Evolutionary conservation across 306 rosid genomes (phyloP), one percentile per base, ranked within the genome.

Genomic region (Trichosanthes cucumerina): DNA sequence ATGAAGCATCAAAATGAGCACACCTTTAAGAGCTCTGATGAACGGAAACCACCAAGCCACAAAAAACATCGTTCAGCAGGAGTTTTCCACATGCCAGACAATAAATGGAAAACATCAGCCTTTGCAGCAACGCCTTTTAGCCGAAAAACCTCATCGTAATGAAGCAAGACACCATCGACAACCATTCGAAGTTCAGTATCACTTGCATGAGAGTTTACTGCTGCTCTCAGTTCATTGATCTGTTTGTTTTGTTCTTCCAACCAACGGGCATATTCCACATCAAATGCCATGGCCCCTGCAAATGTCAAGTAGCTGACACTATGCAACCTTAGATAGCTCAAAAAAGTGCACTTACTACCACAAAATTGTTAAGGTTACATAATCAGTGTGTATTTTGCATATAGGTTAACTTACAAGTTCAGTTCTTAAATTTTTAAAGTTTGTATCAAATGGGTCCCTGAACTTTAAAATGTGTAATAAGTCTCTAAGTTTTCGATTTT

Each of bases 21-120:
- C 82, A 90, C 96, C 92, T 90, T 90, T 82, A 90, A 85, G 70
- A 90, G 83, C 77, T 90, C 96, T 21, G 96, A 90, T 28, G 96
- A 87, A 18, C 96, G 87, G 78, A 90, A 87, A 77, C 96, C 96
- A 77, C 96, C 96, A 56, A 90, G 89, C 96, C 96, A 90, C 83
- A 90, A 26, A 64, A 90, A 90, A 80, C 96, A 90, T 81, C 96
- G 82, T 82, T 90, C 96, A 23, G 96, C 91, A n/a, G 92, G 96
- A 8, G 96, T 88, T 84, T 85, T 90, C 96, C 96, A 90, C 96
- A 88, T 90, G 73, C 96, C 96, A 33, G 96, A 88, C 86, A 90
- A 83, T 81, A 90, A 82, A 82, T 90, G 96, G 83, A 90, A 90
- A 86, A 90, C 96, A 79, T 90, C 96, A 76, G 96, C 88, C 81